phyloP scores from a whole-genome alignment of 805 yeast species.

The Cyberlindnera japonica region DNA sequence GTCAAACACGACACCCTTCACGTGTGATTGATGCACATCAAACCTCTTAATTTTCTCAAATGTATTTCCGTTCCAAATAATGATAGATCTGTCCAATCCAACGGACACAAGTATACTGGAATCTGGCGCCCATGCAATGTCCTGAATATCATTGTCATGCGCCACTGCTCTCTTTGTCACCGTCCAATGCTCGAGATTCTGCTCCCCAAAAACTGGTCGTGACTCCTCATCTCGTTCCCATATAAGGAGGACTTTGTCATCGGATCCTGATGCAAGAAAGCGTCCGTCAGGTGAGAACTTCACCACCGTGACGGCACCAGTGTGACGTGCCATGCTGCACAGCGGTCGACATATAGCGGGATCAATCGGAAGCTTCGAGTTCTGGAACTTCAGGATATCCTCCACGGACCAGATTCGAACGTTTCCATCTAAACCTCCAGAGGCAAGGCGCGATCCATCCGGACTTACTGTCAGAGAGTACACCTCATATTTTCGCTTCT shows the following conservation, averaged over 20 bases:
- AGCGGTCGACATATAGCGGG: slow-evolving; percentile 48
- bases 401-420: slow-evolving; percentile 82
- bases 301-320: slow-evolving; percentile 94
- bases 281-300: slow-evolving; percentile 90
- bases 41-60: slow-evolving; percentile 86
- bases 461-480: slow-evolving; percentile 78
- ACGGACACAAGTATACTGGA: slow-evolving; percentile 87
- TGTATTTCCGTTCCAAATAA: slow-evolving; percentile 90
- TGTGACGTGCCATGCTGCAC: slow-evolving; percentile 90
- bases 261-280: slow-evolving; percentile 91
- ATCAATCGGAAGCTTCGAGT: slow-evolving; percentile 27
- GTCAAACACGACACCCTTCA: slow-evolving; percentile 94
- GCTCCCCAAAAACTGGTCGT: slow-evolving; percentile 62
- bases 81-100: slow-evolving; percentile 88
- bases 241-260: slow-evolving; percentile 83
- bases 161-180: slow-evolving; percentile 90
- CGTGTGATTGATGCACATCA: slow-evolving; percentile 92
- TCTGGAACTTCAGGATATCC: slow-evolving; percentile 41
- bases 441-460: slow-evolving; percentile 81
- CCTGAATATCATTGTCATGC: slow-evolving; percentile 97
- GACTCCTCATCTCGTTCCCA: slow-evolving; percentile 86
- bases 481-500: slow-evolving; percentile 74
- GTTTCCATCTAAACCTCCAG: slow-evolving; percentile 93
- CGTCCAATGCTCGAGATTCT: slow-evolving; percentile 89
- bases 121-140: slow-evolving; percentile 97